phyloP scores from a whole-genome alignment of 257 asterid genomes.

The Nicotiana attenuata region DNA sequence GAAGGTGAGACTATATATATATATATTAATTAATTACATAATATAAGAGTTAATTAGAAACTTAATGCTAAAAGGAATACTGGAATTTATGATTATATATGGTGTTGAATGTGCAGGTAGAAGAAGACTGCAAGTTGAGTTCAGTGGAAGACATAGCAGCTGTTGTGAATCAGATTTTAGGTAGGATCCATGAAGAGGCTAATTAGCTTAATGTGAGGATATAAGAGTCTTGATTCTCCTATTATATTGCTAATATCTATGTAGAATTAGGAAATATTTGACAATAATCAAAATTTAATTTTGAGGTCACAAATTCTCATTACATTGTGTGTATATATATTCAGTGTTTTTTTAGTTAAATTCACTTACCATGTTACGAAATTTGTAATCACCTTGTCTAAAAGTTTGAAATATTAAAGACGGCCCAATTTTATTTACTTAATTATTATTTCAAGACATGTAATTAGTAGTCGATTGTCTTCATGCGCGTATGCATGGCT shows the following conservation, averaged over 20 bases:
- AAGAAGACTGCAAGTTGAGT: constrained; percentile 27
- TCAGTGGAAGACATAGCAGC: constrained; percentile 41
- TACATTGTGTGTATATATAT: not conserved
- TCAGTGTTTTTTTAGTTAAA: not conserved
- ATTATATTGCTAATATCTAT: not conserved
- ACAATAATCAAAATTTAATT: not conserved
- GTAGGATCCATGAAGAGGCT: constrained; percentile 20
- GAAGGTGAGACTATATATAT: constrained; percentile 21
- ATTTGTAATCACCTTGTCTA: not conserved
- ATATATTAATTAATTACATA: no score
- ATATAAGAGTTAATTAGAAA: not conserved
- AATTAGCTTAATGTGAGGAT: not conserved
- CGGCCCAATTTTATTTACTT: not conserved
- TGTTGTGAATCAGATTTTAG: constrained; percentile 28
- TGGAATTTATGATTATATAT: not conserved
- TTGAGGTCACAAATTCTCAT: not conserved
- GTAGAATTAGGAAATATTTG: constrained; percentile 3
- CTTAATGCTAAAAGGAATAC: not conserved
- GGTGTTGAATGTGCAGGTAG: constrained; percentile 23
- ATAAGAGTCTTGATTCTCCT: not conserved
- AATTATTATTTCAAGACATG: not conserved
- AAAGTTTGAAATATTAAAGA: no score
- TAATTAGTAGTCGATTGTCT: not conserved
- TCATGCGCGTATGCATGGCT: not conserved
- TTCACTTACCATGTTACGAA: not conserved